phyloP scores from a whole-genome alignment of 2,329 filamentous ascomycete genomes.

The Pestalotiopsis sp. region DNA sequence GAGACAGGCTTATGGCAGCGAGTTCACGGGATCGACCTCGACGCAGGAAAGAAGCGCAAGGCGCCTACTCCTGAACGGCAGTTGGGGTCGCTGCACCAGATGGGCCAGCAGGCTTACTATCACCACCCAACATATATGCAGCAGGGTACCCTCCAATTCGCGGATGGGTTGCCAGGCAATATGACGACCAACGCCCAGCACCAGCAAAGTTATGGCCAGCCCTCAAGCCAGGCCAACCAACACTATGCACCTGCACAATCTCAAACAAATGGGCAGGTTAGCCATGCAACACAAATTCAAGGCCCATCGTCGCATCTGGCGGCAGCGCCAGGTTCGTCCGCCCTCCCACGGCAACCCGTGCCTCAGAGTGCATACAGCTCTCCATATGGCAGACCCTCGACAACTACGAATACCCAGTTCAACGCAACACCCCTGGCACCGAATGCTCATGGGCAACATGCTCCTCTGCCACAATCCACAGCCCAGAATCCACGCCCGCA shows the following conservation, averaged over 20 bases:
- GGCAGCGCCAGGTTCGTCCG: slow-evolving; percentile 22
- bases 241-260: slow-evolving; percentile 9
- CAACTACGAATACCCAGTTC: slow-evolving; percentile 22
- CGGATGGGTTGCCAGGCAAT: slow-evolving; percentile 21
- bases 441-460: slow-evolving; percentile 17
- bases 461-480: slow-evolving; percentile 12
- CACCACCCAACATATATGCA: slow-evolving; percentile 30
- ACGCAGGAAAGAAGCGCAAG: slow-evolving; percentile 64
- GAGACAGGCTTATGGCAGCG: slow-evolving; percentile 59
- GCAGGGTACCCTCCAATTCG: slow-evolving; percentile 21
- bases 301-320: slow-evolving; percentile 30
- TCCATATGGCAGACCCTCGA: slow-evolving; percentile 31
- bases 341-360: slow-evolving; percentile 23
- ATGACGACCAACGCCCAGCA: slow-evolving; percentile 19
- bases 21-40: slow-evolving; percentile 58
- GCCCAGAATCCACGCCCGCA: slow-evolving; percentile 17
- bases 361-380: slow-evolving; percentile 33
- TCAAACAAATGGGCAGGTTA: not conserved
- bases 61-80: slow-evolving; percentile 52
- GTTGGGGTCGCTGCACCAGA: slow-evolving; percentile 27
- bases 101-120: slow-evolving; percentile 30
- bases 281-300: not conserved
- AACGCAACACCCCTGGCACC: slow-evolving; percentile 22
- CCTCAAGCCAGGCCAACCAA: slow-evolving; percentile 22
- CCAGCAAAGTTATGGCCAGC: slow-evolving; percentile 22